Base-by-base conservation (phyloP, 192 early-diverging fungal species). In the Mortierella antarctica region DNA sequence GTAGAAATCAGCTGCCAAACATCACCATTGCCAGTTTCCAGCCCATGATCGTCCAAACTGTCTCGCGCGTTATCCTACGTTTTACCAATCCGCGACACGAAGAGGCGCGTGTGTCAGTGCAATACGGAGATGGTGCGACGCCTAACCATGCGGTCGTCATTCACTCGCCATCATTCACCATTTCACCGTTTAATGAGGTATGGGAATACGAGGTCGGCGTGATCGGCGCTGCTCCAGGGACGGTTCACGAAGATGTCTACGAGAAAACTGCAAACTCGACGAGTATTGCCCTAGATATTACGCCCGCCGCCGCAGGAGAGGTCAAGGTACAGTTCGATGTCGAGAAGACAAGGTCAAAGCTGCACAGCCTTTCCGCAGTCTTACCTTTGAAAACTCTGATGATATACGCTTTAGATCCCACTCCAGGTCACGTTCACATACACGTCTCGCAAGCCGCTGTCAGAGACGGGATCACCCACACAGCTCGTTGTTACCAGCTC, bases 31-130 rank as follows among this genome's bases (percentile, higher is more conserved):
- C 82, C 46, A 83, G 70, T 17, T 45, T 86, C 10, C 87, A 86
- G 72, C 62, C 70, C 14, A 46, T 86, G 83, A 67, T 75, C 76
- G 65, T 79, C 51, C 72, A 84, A 67, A 62, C 75, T 60, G 46
- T 64, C 0, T 82, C 84, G 13, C 82, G 88, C 45, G 74, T 94
- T 40, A 84, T 91, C 2, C 66, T 97, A 18, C 89, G 91, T 31
- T 94, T 97, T 83, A 87, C 91, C 18, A 96, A 97, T 67, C 96
- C 96, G 14, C 82, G 91, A 4, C 91, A 96, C 53, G 89, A 91
- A 20, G 92, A 91, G 58, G 91, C 93, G 57, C 73, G 74, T 2
- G 86, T 97, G 8, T 66, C 83, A 0, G 65, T 97, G 20, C 82
- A 86, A 13, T 73, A 80, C 45, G 76, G 82, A 12, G 81, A 82